phyloP scores from a whole-genome alignment of 805 yeast genomes.

The Lipomyces yamanashiensis region DNA sequence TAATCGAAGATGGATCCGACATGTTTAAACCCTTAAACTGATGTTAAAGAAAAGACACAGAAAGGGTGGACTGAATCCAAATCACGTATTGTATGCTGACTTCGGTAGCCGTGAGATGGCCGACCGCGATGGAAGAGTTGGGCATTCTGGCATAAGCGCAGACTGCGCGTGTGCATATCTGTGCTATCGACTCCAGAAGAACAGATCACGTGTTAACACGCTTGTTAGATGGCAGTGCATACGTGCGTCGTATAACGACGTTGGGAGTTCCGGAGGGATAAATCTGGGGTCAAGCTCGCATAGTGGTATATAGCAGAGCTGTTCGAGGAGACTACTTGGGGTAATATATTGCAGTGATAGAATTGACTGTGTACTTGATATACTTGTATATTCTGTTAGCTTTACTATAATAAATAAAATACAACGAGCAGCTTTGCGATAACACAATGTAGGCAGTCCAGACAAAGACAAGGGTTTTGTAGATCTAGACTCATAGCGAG shows the following conservation, averaged over 20 bases:
- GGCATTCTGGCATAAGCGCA: slow-evolving; percentile 1
- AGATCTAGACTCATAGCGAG: background rate
- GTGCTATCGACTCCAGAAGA: background rate
- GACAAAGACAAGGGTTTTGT: background rate
- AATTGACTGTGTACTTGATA: too few relatives aligned
- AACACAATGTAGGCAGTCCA: too few relatives aligned
- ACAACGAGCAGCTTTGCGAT: too few relatives aligned
- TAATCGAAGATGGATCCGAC: slow-evolving; percentile 34
- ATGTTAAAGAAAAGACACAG: background rate
- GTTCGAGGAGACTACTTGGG: too few relatives aligned
- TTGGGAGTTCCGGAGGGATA: background rate
- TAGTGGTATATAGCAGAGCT: too few relatives aligned
- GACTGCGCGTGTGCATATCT: background rate
- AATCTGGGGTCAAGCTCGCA: background rate
- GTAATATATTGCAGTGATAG: too few relatives aligned
- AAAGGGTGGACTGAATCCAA: background rate
- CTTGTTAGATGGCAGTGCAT: background rate
- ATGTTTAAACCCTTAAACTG: slow-evolving; percentile 1
- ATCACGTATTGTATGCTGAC: slow-evolving; percentile 4
- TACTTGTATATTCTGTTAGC: too few relatives aligned
- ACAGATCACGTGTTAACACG: background rate
- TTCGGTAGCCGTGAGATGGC: slow-evolving; percentile 8
- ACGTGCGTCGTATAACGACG: background rate
- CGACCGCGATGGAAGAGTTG: slow-evolving; percentile 23
- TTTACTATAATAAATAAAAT: too few relatives aligned